Base-by-base conservation (phyloP, 495 filamentous ascomycete genomes). In the Penicillium crystallinum region DNA sequence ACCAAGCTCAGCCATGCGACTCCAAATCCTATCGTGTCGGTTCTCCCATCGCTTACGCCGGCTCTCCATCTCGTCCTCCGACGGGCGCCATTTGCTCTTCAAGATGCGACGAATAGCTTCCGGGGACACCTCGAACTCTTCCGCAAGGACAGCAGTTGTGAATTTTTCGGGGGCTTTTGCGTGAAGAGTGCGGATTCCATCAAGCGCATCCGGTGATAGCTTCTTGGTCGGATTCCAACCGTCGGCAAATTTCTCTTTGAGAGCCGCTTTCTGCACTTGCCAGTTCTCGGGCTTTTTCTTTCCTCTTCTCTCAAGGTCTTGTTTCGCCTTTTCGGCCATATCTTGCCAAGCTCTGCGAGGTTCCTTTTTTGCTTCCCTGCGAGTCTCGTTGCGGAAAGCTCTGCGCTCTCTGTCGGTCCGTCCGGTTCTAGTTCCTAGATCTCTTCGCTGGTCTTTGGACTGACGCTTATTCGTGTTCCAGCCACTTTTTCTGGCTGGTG, bases 71-170 rank as follows among this genome's bases (percentile, higher is more conserved):
- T 90, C 84, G 9, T 83, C 79, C 8, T 79, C 71, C 10, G 68
- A 77, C 1, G 90, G 87, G 52, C 63, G 72, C 93, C 93, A 97
- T 53, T 87, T 92, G 64, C 81, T 85, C 65, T 81, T 89, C 59
- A 98, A 67, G 27, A 98, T 93, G 18, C 93, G 75, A 9, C 91
- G 80, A 47, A 97, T 89, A 6, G 84, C 87, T 57, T 98, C 93
- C 1, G 88, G 78, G 1, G 90, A 91, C 5, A 96, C 76, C 67
- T 89, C 74, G 71, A 97, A 98, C 49, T 91, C 78, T 0, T 84
- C 59, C 0, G 93, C 81, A 5, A 98, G 82, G 31, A 84, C 80
- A 9, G 76, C 61, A 1, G 89, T 95, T 17, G 87, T 84, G 72
- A 89, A 96, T 43, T 73, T 68, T 1, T 87, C 78, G 0, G 93